Percentiles rank a stretch among this genome's conserved stretches.
Conservation (phyloP, 176 grass and related monocot species). For the Avena eriantha region DNA sequence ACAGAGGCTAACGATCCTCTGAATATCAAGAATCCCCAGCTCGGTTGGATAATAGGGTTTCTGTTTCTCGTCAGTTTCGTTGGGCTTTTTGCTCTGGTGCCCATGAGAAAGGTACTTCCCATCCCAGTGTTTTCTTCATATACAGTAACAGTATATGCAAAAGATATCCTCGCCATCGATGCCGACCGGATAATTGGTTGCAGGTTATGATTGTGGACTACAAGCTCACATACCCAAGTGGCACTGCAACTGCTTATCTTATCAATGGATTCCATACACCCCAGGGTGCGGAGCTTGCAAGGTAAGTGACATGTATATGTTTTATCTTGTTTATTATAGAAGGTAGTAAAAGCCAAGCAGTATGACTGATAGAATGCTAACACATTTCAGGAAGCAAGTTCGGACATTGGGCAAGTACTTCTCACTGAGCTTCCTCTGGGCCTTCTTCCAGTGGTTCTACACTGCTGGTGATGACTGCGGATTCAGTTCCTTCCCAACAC, state of each 20-base stretch:
- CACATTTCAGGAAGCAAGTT: constrained; percentile 78
- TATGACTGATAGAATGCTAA: constrained; percentile 19
- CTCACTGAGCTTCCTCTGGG: constrained; percentile 70
- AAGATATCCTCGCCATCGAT: neutral
- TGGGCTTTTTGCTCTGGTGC: constrained; percentile 59
- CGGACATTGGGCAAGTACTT: constrained; percentile 67
- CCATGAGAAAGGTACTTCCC: constrained; percentile 59
- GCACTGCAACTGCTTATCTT: constrained; percentile 84
- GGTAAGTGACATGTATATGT: constrained; percentile 42
- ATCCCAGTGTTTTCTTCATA: neutral
- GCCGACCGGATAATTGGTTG: constrained; percentile 31
- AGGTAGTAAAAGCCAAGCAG: neutral
- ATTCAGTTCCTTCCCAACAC: constrained; percentile 61
- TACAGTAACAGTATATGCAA: neutral
- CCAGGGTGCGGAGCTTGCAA: constrained; percentile 62
- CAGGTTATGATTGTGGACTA: constrained; percentile 94
- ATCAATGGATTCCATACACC: constrained; percentile 93
- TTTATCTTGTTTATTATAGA: neutral
- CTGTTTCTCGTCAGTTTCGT: constrained; percentile 65
- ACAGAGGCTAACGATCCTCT: constrained; percentile 56
- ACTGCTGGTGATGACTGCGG: constrained; percentile 70
- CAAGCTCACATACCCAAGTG: constrained; percentile 89
- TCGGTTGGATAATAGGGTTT: constrained; percentile 67
- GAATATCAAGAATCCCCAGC: constrained; percentile 52
- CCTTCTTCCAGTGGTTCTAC: constrained; percentile 96